Base-by-base conservation (phyloP, 148 eudicot genomes). In the Limonium bicolor region DNA sequence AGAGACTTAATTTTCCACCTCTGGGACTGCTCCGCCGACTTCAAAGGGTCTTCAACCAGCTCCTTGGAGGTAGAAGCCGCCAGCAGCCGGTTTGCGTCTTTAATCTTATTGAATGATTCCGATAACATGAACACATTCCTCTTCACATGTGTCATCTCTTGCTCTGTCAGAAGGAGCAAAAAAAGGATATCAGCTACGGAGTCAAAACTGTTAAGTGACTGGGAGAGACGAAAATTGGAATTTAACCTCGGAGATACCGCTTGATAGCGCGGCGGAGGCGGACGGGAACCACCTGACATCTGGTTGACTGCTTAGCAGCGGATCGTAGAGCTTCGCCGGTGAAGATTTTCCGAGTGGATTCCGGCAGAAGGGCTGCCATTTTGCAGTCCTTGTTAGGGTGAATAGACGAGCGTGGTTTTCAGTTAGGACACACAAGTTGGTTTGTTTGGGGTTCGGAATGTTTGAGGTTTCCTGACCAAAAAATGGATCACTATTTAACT, bases 181-280 rank as follows among this genome's bases (percentile, higher is more conserved):
- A 18, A 24, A 11, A 2, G 7, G 1, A 41, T 18, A n/a, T n/a
- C n/a, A n/a, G n/a, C n/a, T n/a, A n/a, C n/a, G n/a, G n/a, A n/a
- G n/a, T n/a, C 15, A 49, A 9, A 26, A 17, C 11, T 25, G 49
- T 38, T 20, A 19, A 9, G 29, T 8, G 46, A 53, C 36, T 36
- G 49, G 36, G 27, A 24, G 36, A 45, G 54, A n/a, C 4, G 35
- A 18, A 7, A 6, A 2, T 0, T n/a, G 27, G 5, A 3, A 14
- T 3, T 14, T 16, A 2, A 85, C 90, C 90, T 72, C 56, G 64
- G 44, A 81, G 60, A 41, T 54, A 81, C 6, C 53, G 50, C 47
- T 65, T 43, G 42, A 79, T 72, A 63, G 92, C 87, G 27, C 75
- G 57, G n/a, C 84, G 84, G 60, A 80, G 92, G 10, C 86, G 84